Percentiles rank a stretch among this genome's conserved stretches.
Evolutionary conservation across 257 asterid species (phyloP).

Genomic region (Solanum infundibuliforme): DNA sequence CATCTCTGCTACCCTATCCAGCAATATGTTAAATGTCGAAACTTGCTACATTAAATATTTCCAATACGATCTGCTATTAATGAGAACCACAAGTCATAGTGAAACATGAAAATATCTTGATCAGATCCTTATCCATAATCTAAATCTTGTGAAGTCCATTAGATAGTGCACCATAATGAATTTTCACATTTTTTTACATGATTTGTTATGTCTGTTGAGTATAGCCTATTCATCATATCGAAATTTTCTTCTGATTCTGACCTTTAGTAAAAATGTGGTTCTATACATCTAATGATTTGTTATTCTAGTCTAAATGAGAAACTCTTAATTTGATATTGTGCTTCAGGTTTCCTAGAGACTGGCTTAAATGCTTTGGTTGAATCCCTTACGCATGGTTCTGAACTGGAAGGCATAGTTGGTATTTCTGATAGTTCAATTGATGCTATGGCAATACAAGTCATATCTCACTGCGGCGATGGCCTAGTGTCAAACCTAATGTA

Average conservation of each 20-base stretch:
- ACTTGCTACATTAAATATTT: background rate
- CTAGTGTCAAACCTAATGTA: constrained; percentile 70
- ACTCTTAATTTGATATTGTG: background rate
- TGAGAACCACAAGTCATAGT: background rate
- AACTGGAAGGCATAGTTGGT: constrained; percentile 44
- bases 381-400: constrained; percentile 20
- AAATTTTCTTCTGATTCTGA: background rate
- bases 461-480: constrained; percentile 68
- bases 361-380: constrained; percentile 53
- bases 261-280: background rate
- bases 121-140: background rate
- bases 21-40: background rate
- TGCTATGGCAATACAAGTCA: constrained; percentile 57
- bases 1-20: background rate
- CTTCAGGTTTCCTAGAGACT: constrained; percentile 66
- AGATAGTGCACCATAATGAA: background rate
- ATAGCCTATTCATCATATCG: background rate
- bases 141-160: background rate
- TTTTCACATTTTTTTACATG: background rate
- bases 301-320: background rate
- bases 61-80: background rate
- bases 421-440: constrained; percentile 43
- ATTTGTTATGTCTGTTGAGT: background rate
- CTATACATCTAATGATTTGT: background rate
- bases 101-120: background rate